A percentile compares a stretch with the other conserved stretches of the same genome.
Evolutionary conservation across 108 stramenopile genomes (phyloP).

Genomic region (Pseudonitzschia delicatissima): DNA sequence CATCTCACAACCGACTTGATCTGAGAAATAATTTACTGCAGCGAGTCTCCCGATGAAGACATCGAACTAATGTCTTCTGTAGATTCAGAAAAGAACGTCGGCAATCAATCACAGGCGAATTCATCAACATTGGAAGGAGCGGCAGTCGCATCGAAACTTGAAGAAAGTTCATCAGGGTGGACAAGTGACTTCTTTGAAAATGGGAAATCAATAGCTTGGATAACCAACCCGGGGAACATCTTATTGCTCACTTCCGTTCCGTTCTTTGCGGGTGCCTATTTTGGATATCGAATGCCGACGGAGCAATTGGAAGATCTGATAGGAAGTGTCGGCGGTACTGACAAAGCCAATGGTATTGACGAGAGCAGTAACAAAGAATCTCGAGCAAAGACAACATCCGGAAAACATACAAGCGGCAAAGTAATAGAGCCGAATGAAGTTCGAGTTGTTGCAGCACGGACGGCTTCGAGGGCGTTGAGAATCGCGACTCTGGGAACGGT

Average conservation of each 20-base stretch:
- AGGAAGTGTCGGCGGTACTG: neutral
- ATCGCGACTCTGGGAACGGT: constrained; percentile 34
- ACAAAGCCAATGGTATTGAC: neutral
- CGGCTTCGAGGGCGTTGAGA: constrained; percentile 31
- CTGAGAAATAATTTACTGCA: no score
- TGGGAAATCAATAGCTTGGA: constrained; percentile 1
- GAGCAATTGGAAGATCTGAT: constrained; percentile 23
- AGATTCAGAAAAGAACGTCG: neutral
- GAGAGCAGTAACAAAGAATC: neutral
- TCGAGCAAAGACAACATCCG: neutral
- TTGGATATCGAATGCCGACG: constrained; percentile 24
- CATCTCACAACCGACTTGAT: no score
- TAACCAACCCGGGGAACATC: constrained; percentile 34
- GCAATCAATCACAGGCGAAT: neutral
- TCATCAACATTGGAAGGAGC: neutral
- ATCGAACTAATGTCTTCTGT: neutral
- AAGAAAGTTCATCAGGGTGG: constrained; percentile 25
- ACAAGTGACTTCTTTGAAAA: neutral
- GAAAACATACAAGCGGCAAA: no score
- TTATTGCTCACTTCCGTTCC: constrained; percentile 33
- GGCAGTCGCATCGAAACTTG: constrained; percentile 11
- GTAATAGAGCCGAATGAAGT: neutral
- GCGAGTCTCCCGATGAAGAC: no score
- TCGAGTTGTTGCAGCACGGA: constrained; percentile 1
- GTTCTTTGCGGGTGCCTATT: constrained; percentile 42